Conservation (phyloP, 2,329 filamentous ascomycete genomes). For the Diaporthe eres region DNA sequence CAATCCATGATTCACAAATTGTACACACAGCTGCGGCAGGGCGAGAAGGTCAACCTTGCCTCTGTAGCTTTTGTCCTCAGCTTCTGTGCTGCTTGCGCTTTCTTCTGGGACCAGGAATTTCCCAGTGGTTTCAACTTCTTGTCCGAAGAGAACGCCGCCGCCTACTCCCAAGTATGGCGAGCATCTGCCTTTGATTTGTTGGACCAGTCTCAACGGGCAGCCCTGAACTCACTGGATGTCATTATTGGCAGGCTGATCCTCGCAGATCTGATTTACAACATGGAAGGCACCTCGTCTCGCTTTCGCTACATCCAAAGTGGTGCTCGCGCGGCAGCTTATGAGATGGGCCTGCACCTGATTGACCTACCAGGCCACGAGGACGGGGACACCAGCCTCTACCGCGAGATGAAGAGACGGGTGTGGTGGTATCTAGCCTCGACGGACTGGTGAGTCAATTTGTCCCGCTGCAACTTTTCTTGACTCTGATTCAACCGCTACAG, state of each 20-base stretch:
- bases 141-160: slow-evolving; percentile 43
- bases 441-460: slow-evolving; percentile 51
- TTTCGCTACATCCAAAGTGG: slow-evolving; percentile 50
- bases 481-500: slow-evolving; percentile 43
- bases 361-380: slow-evolving; percentile 51
- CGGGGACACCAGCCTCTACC: slow-evolving; percentile 45
- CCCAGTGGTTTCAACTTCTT: slow-evolving; percentile 37
- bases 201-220: slow-evolving; percentile 51
- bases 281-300: slow-evolving; percentile 54
- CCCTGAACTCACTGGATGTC: slow-evolving; percentile 51
- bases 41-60: slow-evolving; percentile 41
- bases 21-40: slow-evolving; percentile 43
- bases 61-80: slow-evolving; percentile 47
- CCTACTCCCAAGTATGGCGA: slow-evolving; percentile 48
- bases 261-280: slow-evolving; percentile 55
- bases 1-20: slow-evolving; percentile 43
- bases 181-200: slow-evolving; percentile 54
- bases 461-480: not conserved
- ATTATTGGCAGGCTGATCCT: slow-evolving; percentile 56
- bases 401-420: slow-evolving; percentile 56
- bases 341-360: slow-evolving; percentile 56
- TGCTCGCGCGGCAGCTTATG: slow-evolving; percentile 50
- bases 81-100: slow-evolving; percentile 49
- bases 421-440: slow-evolving; percentile 61
- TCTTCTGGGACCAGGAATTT: slow-evolving; percentile 45